phyloP scores from a whole-genome alignment of 495 filamentous ascomycete genomes.

The Hamigera avellanea region DNA sequence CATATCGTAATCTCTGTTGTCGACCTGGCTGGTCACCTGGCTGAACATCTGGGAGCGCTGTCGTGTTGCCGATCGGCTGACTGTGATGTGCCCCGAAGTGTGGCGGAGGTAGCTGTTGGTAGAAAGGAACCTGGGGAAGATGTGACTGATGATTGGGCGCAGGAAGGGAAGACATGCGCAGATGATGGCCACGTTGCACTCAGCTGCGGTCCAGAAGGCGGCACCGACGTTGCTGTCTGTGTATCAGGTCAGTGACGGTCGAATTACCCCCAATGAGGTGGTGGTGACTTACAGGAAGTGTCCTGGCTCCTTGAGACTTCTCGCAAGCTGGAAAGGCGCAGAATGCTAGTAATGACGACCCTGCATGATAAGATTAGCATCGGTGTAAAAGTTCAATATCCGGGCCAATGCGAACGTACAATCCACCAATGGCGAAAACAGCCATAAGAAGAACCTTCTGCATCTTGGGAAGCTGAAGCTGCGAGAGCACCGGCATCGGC shows the following conservation, averaged over 20 bases:
- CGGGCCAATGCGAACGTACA: constrained; percentile 26
- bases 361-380: constrained; percentile 6
- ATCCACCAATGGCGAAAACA: constrained; percentile 45
- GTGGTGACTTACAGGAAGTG: constrained; percentile 31
- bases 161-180: constrained; percentile 76
- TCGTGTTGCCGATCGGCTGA: constrained; percentile 6
- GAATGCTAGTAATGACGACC: constrained; percentile 23
- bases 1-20: constrained; percentile 17
- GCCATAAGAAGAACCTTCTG: constrained; percentile 41
- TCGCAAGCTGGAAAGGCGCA: constrained; percentile 23
- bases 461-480: constrained; percentile 34
- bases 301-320: constrained; percentile 19
- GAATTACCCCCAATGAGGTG: background rate
- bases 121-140: constrained; percentile 56
- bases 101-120: constrained; percentile 19
- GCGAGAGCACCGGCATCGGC: constrained; percentile 43
- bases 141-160: constrained; percentile 65
- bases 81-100: constrained; percentile 9
- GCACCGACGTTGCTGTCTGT: constrained; percentile 40
- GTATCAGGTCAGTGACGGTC: background rate
- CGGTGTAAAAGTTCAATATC: constrained; percentile 13
- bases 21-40: too few relatives aligned
- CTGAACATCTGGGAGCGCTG: background rate
- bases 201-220: constrained; percentile 68
- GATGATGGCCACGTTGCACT: constrained; percentile 74